phyloP scores from a whole-genome alignment of 2,329 filamentous ascomycete genomes.

The Knoxdaviesia proteae region DNA sequence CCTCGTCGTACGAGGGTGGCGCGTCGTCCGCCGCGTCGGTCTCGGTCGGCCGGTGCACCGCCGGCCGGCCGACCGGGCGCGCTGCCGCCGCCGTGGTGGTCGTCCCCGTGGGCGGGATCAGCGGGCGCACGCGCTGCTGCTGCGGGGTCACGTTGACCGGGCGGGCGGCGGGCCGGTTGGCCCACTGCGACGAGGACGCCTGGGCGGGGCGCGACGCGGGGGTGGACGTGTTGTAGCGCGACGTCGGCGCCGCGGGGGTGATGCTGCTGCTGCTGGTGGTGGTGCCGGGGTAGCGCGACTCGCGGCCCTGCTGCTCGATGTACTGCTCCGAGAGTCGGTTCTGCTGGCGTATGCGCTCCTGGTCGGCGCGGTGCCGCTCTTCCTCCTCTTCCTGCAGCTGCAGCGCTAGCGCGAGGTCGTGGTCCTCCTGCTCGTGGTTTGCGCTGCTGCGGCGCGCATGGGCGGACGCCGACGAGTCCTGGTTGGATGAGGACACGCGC shows the following conservation, averaged over 20 bases:
- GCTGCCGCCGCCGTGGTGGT: slow-evolving; percentile 4
- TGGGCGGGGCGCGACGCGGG: background rate
- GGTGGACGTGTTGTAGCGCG: background rate
- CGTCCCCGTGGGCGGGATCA: slow-evolving; percentile 17
- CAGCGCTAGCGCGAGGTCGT: slow-evolving; percentile 69
- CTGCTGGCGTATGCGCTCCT: slow-evolving; percentile 42
- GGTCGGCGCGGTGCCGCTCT: slow-evolving; percentile 42
- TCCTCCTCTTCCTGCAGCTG: slow-evolving; percentile 94
- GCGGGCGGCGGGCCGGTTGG: slow-evolving; percentile 2
- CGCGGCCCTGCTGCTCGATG: slow-evolving; percentile 40
- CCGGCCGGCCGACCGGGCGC: slow-evolving; percentile 15
- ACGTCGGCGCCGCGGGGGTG: background rate
- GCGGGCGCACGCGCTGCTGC: slow-evolving; percentile 24
- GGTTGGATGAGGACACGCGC: background rate
- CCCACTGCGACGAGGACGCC: background rate
- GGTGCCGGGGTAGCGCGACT: slow-evolving; percentile 5
- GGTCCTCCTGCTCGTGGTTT: slow-evolving; percentile 51
- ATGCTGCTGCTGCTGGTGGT: slow-evolving; percentile 3
- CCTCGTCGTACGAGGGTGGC: slow-evolving; percentile 4
- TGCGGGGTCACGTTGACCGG: no score
- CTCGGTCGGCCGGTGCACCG: slow-evolving; percentile 17
- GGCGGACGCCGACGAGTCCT: slow-evolving; percentile 34
- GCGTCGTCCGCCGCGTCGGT: slow-evolving; percentile 21
- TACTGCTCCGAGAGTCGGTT: slow-evolving; percentile 47
- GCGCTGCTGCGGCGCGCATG: slow-evolving; percentile 8